These are phyloP conservation scores for Plantago ovata DNA, from an alignment of 257 asterid genomes.

Conservation along the genomic window DNA sequence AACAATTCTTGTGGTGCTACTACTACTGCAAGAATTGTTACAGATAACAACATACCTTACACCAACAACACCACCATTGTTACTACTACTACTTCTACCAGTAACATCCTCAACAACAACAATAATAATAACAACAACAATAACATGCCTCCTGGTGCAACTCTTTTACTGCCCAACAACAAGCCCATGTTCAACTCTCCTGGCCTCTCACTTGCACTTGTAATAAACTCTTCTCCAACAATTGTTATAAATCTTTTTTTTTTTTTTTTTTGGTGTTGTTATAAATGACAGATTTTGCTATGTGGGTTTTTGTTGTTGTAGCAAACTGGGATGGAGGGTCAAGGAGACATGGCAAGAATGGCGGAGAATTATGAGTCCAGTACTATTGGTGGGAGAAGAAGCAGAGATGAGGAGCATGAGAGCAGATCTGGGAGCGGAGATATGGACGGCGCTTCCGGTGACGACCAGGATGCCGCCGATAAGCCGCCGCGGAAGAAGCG, in stretches of 20 bases:
- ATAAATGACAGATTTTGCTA: conserved; percentile 4
- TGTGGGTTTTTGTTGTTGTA: conserved; percentile 16
- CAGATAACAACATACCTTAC: conserved; percentile 35
- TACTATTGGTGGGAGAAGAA: conserved; percentile 48
- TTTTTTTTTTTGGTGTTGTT: background rate
- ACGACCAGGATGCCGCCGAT: conserved; percentile 74
- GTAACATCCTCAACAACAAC: conserved; percentile 13
- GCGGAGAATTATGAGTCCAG: conserved; percentile 44
- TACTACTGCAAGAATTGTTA: conserved; percentile 56
- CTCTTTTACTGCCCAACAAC: conserved; percentile 35
- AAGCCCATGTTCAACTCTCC: conserved; percentile 72
- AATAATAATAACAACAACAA: too few relatives aligned
- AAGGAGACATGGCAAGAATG: conserved; percentile 51
- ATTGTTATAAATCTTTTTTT: background rate
- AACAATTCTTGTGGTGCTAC: conserved; percentile 55
- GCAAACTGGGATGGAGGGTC: conserved; percentile 85
- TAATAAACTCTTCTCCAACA: conserved; percentile 16
- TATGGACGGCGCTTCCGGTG: conserved; percentile 85
- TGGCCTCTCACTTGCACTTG: conserved; percentile 95
- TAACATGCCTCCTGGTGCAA: conserved; percentile 49
- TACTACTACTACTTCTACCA: conserved; percentile 5
- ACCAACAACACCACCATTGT: conserved; percentile 11
- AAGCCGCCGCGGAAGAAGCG: conserved; percentile 82
- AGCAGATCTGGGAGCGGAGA: conserved; percentile 99
- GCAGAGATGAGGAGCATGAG: conserved; percentile 83